Percentiles rank a stretch among this genome's conserved stretches.
Conservation (phyloP, 768 basidiomycete genomes). For the Royoungia palumana region DNA sequence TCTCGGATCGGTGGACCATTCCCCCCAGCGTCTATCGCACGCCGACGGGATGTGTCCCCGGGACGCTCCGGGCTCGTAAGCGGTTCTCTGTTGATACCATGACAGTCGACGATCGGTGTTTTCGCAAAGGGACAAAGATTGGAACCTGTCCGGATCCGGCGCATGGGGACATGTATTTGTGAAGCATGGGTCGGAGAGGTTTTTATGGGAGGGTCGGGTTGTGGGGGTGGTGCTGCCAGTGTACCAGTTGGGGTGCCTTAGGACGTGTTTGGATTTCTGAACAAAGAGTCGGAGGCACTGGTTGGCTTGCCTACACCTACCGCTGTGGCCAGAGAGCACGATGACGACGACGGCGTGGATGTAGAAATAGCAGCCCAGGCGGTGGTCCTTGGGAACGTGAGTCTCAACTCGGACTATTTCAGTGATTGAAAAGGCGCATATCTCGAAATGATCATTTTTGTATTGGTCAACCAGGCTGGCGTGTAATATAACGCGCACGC, state of each 20-base stretch:
- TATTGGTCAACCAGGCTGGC: too few relatives aligned
- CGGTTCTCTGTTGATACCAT: conserved; percentile 12
- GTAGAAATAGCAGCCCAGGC: conserved; percentile 14
- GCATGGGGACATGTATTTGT: conserved; percentile 44
- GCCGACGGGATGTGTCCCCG: conserved; percentile 31
- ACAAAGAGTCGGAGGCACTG: conserved; percentile 1
- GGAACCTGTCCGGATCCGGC: conserved; percentile 49
- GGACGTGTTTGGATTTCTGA: conserved; percentile 63
- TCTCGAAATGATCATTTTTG: not conserved
- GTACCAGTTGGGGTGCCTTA: conserved; percentile 63
- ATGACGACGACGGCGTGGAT: conserved; percentile 12
- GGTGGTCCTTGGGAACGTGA: conserved; percentile 15
- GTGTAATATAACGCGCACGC: too few relatives aligned
- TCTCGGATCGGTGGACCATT: conserved; percentile 28
- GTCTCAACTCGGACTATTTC: conserved; percentile 27
- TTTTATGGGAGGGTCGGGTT: conserved; percentile 58
- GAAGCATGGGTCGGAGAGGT: conserved; percentile 55
- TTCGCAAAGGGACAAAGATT: conserved; percentile 34
- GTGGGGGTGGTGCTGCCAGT: conserved; percentile 56
- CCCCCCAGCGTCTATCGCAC: too few relatives aligned
- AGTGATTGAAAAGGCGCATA: conserved; percentile 10
- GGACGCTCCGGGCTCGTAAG: conserved; percentile 24
- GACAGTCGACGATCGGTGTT: not conserved
- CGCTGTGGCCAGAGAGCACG: not conserved
- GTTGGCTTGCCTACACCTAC: not conserved